These are phyloP conservation scores for Celoporthe dispersa DNA, from an alignment of 2,329 filamentous ascomycete genomes.

Conservation along the genomic window DNA sequence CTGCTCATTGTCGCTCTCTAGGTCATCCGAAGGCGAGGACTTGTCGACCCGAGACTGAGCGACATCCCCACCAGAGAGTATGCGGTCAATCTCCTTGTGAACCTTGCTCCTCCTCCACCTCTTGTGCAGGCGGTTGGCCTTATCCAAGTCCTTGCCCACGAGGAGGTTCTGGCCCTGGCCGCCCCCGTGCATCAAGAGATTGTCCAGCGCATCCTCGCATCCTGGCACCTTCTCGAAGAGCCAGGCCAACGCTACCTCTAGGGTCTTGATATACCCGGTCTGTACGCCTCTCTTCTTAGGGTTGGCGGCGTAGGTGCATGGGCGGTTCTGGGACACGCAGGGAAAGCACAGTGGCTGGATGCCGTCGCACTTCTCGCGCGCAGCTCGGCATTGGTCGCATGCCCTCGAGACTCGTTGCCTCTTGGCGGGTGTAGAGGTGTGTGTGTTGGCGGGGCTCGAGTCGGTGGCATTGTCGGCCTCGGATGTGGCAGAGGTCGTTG, in stretches of 20 bases:
- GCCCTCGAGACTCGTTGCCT: conserved; percentile 69
- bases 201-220: conserved; percentile 61
- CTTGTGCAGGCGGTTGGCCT: conserved; percentile 61
- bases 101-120: conserved; percentile 67
- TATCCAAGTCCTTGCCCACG: conserved; percentile 54
- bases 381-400: conserved; percentile 70
- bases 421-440: conserved; percentile 47
- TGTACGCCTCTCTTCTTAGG: conserved; percentile 79
- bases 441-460: conserved; percentile 20
- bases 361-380: conserved; percentile 75
- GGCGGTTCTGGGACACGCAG: conserved; percentile 64
- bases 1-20: conserved; percentile 35
- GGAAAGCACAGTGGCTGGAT: conserved; percentile 68
- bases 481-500: conserved; percentile 31
- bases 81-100: conserved; percentile 64
- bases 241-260: conserved; percentile 72
- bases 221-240: conserved; percentile 66
- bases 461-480: conserved; percentile 32
- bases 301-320: conserved; percentile 73
- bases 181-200: conserved; percentile 53
- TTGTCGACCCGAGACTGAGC: conserved; percentile 40
- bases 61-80: conserved; percentile 55
- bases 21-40: conserved; percentile 38
- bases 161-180: conserved; percentile 51
- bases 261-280: conserved; percentile 77